Evolutionary conservation across 805 yeast species (phyloP), one percentile per base, ranked within the genome.

Genomic region (Maudiozyma barnettii): DNA sequence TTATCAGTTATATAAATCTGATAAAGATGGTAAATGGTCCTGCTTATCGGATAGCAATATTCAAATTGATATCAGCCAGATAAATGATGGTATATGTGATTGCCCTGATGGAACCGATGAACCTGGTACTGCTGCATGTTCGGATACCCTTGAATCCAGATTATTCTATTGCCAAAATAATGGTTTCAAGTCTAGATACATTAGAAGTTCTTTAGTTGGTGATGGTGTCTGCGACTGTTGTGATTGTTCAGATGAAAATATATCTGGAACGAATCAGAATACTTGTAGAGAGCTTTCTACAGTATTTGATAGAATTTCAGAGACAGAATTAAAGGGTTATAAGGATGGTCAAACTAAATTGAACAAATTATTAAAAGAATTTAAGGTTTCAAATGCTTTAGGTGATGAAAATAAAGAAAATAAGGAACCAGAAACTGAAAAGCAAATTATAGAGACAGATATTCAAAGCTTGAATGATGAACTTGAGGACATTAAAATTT

Each of bases 101-200:
- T 91, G 98, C 68, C 97, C 97, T 0, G 99, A 93, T 67, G 98
- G 98, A 0, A 80, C 90, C 4, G 99, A 93, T 67, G 98, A 93
- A 64, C 96, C 97, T 0, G 97, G 97, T 0, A 91, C 98, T 0
- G 70, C 82, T 37, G 96, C 96, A 0, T 91, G 98, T 64, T 58
- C 64, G 5, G 51, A 49, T 19, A 38, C 42, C 2, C 21, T 41
- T 14, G 45, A 47, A 10, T 31, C 41, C 7, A 66, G 67, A n/a
- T 53, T 55, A 42, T 90, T 88, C 58, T 89, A 78, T 63, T 91
- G 99, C 66, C 76, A 65, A 8, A 93, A 93, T 59, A 69, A 73
- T 44, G 95, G 96, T 3, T 83, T 78, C 54, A 57, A 73, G 4
- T 78, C 89, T 0, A 71, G 72, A 9, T 76, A 71, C 52, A 74